These are phyloP conservation scores for Cetraspora pellucida DNA, from an alignment of 192 early-diverging fungal species.

Conservation along the genomic window DNA sequence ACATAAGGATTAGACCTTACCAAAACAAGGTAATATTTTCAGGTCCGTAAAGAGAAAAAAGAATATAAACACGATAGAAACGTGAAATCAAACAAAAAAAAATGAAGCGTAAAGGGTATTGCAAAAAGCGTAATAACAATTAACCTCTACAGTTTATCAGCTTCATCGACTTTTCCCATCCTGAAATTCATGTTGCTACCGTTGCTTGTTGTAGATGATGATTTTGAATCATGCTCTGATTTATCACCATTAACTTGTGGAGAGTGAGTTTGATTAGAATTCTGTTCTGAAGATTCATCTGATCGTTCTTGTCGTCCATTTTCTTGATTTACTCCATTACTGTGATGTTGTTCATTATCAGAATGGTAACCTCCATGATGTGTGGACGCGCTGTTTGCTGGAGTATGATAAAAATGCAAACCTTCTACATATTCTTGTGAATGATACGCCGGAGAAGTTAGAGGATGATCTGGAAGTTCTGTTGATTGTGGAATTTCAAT, in stretches of 20 bases:
- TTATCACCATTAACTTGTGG: constrained; percentile 19
- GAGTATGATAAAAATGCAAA: constrained; percentile 19
- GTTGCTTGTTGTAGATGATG: background rate
- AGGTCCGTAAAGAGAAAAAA: too few species aligned
- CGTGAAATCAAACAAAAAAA: too few species aligned
- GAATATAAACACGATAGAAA: too few species aligned
- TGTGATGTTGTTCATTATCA: constrained; percentile 20
- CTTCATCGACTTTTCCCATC: too few species aligned
- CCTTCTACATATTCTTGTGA: constrained; percentile 33
- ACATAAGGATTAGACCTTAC: too few species aligned
- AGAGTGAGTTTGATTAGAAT: background rate
- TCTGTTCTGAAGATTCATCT: background rate
- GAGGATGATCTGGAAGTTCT: constrained; percentile 30
- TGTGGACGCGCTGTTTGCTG: constrained; percentile 8
- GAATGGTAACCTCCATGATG: constrained; percentile 32
- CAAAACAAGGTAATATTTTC: too few species aligned
- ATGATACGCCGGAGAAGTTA: constrained; percentile 27
- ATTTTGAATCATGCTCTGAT: background rate
- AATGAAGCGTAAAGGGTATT: too few species aligned
- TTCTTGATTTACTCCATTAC: constrained; percentile 1
- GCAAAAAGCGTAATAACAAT: too few species aligned
- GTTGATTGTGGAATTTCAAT: constrained; percentile 33
- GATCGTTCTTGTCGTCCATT: constrained; percentile 9
- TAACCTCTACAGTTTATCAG: too few species aligned
- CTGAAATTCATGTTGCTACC: too few species aligned